These are phyloP conservation scores for Sisymbrium irio DNA, from an alignment of 345 rosid species.

Conservation along the genomic window DNA sequence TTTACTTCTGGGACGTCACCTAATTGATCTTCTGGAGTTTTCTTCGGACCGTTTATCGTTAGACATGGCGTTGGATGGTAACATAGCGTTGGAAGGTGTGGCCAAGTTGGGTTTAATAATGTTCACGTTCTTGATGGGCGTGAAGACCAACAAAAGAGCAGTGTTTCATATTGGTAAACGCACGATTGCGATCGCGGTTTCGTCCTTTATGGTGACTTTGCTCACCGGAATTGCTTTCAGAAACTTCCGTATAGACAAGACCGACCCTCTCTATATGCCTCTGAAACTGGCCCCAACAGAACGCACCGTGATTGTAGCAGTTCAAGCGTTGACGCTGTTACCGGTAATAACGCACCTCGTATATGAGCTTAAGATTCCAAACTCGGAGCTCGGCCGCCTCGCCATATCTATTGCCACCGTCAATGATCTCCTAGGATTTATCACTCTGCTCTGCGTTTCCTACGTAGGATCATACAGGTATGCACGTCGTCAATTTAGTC, in stretches of 20 bases:
- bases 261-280: conserved; percentile 35
- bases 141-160: conserved; percentile 42
- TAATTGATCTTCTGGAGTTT: conserved; percentile 13
- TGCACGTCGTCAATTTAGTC: neutral
- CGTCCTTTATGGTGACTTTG: conserved; percentile 32
- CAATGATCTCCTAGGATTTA: conserved; percentile 27
- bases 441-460: neutral
- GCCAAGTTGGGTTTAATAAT: conserved; percentile 38
- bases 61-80: conserved; percentile 13
- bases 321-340: conserved; percentile 30
- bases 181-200: conserved; percentile 18
- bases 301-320: conserved; percentile 19
- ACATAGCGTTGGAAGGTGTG: conserved; percentile 28
- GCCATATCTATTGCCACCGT: conserved; percentile 22
- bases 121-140: conserved; percentile 48
- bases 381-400: conserved; percentile 31
- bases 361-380: conserved; percentile 34
- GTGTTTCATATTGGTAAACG: conserved; percentile 13
- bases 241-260: conserved; percentile 5
- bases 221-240: neutral
- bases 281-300: conserved; percentile 23
- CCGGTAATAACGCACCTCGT: conserved; percentile 32
- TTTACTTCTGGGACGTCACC: conserved; percentile 20
- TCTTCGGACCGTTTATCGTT: conserved; percentile 20
- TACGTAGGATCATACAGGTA: conserved; percentile 30